Conservation (phyloP, 2,329 filamentous ascomycete species). For the Beauveria australis region DNA sequence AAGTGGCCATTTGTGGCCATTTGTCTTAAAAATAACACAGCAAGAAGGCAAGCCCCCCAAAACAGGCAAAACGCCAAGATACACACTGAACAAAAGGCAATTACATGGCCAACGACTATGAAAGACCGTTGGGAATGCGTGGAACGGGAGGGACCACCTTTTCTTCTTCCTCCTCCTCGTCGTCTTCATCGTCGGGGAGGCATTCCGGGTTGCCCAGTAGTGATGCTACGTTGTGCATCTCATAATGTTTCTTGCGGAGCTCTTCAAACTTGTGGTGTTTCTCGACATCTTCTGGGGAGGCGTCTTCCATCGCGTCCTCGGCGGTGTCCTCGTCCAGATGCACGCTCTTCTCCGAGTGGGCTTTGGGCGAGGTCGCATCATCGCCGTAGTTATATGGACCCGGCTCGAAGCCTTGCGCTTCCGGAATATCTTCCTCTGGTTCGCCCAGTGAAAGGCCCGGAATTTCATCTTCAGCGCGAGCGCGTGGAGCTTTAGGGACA, state of each 20-base stretch:
- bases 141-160: slow-evolving; percentile 33
- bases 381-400: not conserved
- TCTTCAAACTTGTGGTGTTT: slow-evolving; percentile 91
- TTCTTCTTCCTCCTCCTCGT: slow-evolving; percentile 35
- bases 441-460: slow-evolving; percentile 88
- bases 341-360: slow-evolving; percentile 57
- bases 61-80: slow-evolving; percentile 2
- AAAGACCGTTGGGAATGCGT: slow-evolving; percentile 33
- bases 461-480: slow-evolving; percentile 62
- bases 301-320: slow-evolving; percentile 43
- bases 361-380: slow-evolving; percentile 24
- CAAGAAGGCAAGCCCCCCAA: not conserved
- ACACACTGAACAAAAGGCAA: not conserved
- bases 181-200: slow-evolving; percentile 54
- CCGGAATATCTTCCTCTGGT: slow-evolving; percentile 64
- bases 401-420: slow-evolving; percentile 24
- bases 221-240: slow-evolving; percentile 92
- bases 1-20: not conserved
- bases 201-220: slow-evolving; percentile 71
- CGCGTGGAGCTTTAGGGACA: slow-evolving; percentile 28
- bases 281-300: slow-evolving; percentile 67
- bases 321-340: slow-evolving; percentile 63
- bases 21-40: not conserved
- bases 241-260: slow-evolving; percentile 92
- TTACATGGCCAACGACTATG: slow-evolving; percentile 16